Percentiles rank a stretch among this genome's conserved stretches.
Conservation (phyloP, 2,329 filamentous ascomycete genomes). For the Septoria petroselini region DNA sequence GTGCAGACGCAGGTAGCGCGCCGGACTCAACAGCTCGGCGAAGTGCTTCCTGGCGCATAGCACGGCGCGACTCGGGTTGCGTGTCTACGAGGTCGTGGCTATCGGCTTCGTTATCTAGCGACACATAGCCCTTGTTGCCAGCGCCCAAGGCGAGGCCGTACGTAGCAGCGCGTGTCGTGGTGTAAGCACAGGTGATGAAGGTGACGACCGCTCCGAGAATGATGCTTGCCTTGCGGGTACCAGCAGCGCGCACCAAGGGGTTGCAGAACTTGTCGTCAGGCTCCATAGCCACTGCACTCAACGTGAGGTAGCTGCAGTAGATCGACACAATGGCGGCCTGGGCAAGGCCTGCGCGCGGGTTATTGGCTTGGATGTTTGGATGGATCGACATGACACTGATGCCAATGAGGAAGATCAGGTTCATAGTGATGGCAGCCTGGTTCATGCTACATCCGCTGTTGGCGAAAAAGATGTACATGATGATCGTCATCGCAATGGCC, state of each 20-base stretch:
- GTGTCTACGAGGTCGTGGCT: slow-evolving; percentile 86
- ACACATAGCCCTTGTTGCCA: slow-evolving; percentile 57
- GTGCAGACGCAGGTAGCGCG: slow-evolving; percentile 82
- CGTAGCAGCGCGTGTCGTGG: slow-evolving; percentile 91
- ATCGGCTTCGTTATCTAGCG: slow-evolving; percentile 67
- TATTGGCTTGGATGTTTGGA: slow-evolving; percentile 83
- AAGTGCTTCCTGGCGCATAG: slow-evolving; percentile 90
- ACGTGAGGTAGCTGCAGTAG: slow-evolving; percentile 97
- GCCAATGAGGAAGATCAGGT: slow-evolving; percentile 75
- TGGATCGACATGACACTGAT: slow-evolving; percentile 86
- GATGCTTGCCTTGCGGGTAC: slow-evolving; percentile 84
- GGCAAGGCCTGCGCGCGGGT: slow-evolving; percentile 90
- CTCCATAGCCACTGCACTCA: slow-evolving; percentile 98
- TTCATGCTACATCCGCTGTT: slow-evolving; percentile 83
- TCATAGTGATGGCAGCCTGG: slow-evolving; percentile 86
- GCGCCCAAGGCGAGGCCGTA: slow-evolving; percentile 75
- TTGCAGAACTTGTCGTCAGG: slow-evolving; percentile 94
- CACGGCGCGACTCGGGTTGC: slow-evolving; percentile 73
- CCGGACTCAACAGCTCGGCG: slow-evolving; percentile 90
- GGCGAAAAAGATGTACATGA: slow-evolving; percentile 98
- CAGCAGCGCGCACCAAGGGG: slow-evolving; percentile 78
- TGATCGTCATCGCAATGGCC: slow-evolving; percentile 86
- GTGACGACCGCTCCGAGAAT: slow-evolving; percentile 92
- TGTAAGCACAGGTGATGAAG: slow-evolving; percentile 95
- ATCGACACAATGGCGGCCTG: slow-evolving; percentile 95